Evolutionary conservation across 2,329 filamentous ascomycete genomes (phyloP).

Genomic region (Eurotiales sp.): DNA sequence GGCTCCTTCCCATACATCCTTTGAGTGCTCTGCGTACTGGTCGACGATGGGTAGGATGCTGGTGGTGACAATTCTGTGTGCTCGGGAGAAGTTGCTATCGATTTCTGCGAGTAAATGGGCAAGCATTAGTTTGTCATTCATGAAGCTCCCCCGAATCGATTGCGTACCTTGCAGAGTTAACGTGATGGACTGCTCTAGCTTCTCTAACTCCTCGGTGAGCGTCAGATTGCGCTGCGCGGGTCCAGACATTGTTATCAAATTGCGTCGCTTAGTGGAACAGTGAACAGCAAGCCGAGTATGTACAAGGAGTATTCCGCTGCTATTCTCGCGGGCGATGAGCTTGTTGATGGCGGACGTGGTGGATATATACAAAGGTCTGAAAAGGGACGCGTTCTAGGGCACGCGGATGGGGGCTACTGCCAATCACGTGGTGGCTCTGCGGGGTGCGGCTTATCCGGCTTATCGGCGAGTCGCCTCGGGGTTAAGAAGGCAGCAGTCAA

Average conservation of each 20-base stretch:
- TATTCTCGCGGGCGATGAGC: not conserved
- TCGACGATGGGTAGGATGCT: constrained; percentile 92
- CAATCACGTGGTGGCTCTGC: constrained; percentile 26
- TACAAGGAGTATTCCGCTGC: too few relatives aligned
- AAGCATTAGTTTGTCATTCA: constrained; percentile 10
- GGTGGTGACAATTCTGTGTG: constrained; percentile 90
- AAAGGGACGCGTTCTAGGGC: constrained; percentile 32
- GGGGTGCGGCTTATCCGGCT: constrained; percentile 16
- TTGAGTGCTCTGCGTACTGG: constrained; percentile 90
- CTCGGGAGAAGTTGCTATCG: constrained; percentile 95
- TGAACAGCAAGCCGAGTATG: too few relatives aligned
- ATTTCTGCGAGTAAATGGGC: constrained; percentile 68
- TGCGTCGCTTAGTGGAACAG: not conserved
- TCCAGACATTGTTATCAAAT: constrained; percentile 19
- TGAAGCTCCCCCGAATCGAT: not conserved
- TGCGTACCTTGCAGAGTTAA: constrained; percentile 79
- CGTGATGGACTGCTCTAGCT: constrained; percentile 93
- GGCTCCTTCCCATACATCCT: constrained; percentile 92
- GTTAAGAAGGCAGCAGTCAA: constrained; percentile 8
- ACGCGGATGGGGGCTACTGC: constrained; percentile 28
- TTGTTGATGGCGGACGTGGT: constrained; percentile 17
- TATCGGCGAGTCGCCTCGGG: constrained; percentile 9
- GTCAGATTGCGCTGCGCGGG: constrained; percentile 60
- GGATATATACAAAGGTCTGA: constrained; percentile 25
- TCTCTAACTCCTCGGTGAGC: constrained; percentile 91